Base-by-base conservation (phyloP, 441 rosid species). In the Populus hybrid region DNA sequence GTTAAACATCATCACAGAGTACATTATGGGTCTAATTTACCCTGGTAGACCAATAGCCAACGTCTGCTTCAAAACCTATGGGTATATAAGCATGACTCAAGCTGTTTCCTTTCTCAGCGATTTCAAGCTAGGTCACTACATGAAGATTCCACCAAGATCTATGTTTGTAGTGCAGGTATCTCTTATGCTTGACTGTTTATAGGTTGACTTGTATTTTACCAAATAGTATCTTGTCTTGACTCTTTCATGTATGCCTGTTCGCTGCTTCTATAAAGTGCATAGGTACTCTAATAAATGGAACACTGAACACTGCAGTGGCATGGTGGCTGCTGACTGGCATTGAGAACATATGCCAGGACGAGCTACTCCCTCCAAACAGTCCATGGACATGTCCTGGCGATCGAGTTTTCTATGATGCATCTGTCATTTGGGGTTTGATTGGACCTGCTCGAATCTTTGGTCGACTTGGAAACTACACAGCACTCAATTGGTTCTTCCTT, bases 41-140 rank as follows among this genome's bases (percentile, higher is more conserved):
- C 94, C 92, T 0, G 94, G 91, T 24, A 84, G 86, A 80, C 96
- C 94, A 16, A 84, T 88, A 64, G 93, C 93, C 42, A 92, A 90
- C 77, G 90, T 92, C 21, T 80, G 84, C 75, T 90, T 92, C 87
- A 89, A 92, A 69, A 85, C 90, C 2, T 90, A 87, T 6, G 93
- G 93, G 16, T 87, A 83, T 68, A 88, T 90, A 38, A 90, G 94
- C 78, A 92, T 88, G 93, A 9, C 85, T 24, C 96, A 90, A 80
- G 94, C 94, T 2, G 67, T 92, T 8, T 79, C 86, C 72, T 89
- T 92, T 79, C 89, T 90, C 4, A 80, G 64, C 70, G 96, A 92
- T 84, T 92, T 92, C 84, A 90, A 92, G 87, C 88, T 92, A 28
- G 94, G 93, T 3, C 93, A 89, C 70, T 92, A 90, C 86, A 90